Evolutionary conservation across 495 filamentous ascomycete genomes (phyloP), one percentile per base, ranked within the genome.

Genomic region (Articulospora tetracladia): DNA sequence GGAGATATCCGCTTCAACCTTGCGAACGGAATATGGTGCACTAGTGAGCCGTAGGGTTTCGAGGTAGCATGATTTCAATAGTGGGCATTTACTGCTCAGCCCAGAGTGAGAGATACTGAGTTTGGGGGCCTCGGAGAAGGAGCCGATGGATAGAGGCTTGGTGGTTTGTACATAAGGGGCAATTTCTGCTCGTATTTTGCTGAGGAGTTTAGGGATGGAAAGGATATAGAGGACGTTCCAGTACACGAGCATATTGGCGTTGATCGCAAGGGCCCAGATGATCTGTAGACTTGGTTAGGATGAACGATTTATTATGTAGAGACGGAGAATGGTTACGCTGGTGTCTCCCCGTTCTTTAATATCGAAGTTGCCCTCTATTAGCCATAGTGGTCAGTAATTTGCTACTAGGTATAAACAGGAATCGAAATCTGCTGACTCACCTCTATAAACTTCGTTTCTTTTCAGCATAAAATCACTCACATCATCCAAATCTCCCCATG

Each of bases 141-240:
- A 78, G 17, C 84, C 80, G 30, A 79, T 74, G 32, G 76, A 74
- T 26, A 64, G 72, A 26, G 72, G 76, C 44, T 83, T 75, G 0
- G 68, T 66, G 3, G 77, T 72, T 44, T 73, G 70, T 10, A 74
- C 77, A 49, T 70, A 83, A 0, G 77, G 71, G 2, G 67, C 67
- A 10, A 83, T 78, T 64, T 88, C 86, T 23, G 73, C 69, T 15
- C 79, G 75, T 20, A 88, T 73, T 3, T 72, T 70, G n/a, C 70
- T 68, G 10, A 83, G 57, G 22, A 83, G 72, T 1, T 64, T 65
- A 11, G 73, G 71, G 24, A 76, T 76, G 13, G 76, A 67, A 58
- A 78, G 78, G 30, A 87, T 76, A 53, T 77, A 82, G 17, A 83
- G 63, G 20, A 86, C 52, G 49, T 76, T 76, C 83, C 83, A 87